Evolutionary conservation across 2,329 filamentous ascomycete species (phyloP).

Genomic region (Cladosporium phlei): DNA sequence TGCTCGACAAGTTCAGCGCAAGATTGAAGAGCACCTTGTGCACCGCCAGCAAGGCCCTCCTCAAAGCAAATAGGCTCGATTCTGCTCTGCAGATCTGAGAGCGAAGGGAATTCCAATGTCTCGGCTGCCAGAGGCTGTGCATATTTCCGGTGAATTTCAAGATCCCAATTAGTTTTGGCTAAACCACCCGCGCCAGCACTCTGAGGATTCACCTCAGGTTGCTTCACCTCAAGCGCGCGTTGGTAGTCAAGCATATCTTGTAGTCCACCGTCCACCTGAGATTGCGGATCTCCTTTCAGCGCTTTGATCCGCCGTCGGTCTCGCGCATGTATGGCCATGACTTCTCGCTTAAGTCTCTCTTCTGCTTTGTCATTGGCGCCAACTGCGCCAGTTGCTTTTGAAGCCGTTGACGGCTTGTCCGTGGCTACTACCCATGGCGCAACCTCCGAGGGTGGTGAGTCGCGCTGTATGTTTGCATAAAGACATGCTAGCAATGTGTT

Average conservation of each 20-base stretch:
- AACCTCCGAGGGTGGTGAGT: conserved; percentile 55
- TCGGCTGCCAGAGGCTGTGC: conserved; percentile 57
- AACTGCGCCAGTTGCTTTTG: conserved; percentile 48
- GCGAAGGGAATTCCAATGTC: conserved; percentile 59
- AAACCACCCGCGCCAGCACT: conserved; percentile 19
- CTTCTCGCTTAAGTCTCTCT: conserved; percentile 58
- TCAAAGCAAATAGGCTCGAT: conserved; percentile 65
- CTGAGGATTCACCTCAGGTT: conserved; percentile 19
- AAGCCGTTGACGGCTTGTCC: conserved; percentile 71
- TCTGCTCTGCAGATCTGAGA: conserved; percentile 52
- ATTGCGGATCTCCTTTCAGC: conserved; percentile 22
- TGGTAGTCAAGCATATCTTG: conserved; percentile 25
- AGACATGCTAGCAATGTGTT: conserved; percentile 58
- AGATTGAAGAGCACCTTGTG: conserved; percentile 32
- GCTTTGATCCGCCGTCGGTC: conserved; percentile 51
- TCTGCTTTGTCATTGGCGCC: conserved; percentile 56
- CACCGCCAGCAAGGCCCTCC: conserved; percentile 50
- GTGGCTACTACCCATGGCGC: conserved; percentile 62
- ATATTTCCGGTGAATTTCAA: conserved; percentile 62
- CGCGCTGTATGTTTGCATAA: conserved; percentile 55
- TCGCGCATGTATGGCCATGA: conserved; percentile 57
- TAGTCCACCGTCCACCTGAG: conserved; percentile 18
- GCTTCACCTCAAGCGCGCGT: conserved; percentile 26
- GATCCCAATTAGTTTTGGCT: conserved; percentile 52
- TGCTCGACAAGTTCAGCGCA: conserved; percentile 58